Percentiles rank a stretch among this genome's conserved stretches.
Evolutionary conservation across 345 rosid genomes (phyloP).

Genomic region (Limnanthes douglasii): DNA sequence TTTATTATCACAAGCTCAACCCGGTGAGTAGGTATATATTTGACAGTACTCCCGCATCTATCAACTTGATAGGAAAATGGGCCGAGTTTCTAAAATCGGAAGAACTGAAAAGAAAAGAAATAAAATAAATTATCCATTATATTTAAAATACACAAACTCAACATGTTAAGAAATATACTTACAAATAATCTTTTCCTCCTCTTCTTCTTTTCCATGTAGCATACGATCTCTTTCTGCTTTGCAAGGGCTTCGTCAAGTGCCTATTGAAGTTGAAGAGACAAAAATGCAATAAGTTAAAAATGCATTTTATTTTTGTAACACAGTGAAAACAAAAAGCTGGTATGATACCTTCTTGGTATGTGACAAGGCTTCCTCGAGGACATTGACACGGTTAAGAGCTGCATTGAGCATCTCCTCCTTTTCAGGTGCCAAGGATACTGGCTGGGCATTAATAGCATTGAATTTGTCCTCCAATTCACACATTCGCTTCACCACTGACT

Average conservation of each 20-base stretch:
- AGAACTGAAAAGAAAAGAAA: conserved; percentile 10
- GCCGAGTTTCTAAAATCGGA: conserved; percentile 11
- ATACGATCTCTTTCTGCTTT: conserved; percentile 26
- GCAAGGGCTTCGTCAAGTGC: conserved; percentile 30
- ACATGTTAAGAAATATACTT: not conserved
- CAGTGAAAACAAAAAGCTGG: not conserved
- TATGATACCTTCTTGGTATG: conserved; percentile 52
- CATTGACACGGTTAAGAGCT: conserved; percentile 37
- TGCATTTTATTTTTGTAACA: not conserved
- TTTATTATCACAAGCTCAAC: too few relatives aligned
- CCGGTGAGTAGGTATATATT: too few relatives aligned
- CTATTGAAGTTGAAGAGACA: conserved; percentile 15
- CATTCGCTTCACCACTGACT: conserved; percentile 53
- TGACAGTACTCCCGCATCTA: too few relatives aligned
- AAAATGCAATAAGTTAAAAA: not conserved
- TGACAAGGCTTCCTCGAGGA: conserved; percentile 46
- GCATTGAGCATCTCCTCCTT: conserved; percentile 55
- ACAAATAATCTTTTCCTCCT: conserved; percentile 21
- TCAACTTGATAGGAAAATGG: conserved; percentile 9
- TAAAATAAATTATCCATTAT: not conserved
- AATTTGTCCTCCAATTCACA: conserved; percentile 56
- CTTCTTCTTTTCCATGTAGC: conserved; percentile 32
- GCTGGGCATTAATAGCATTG: conserved; percentile 21
- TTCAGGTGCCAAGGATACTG: conserved; percentile 26
- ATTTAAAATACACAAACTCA: not conserved